Percentiles rank a stretch among this genome's conserved stretches.
Conservation (phyloP, 257 asterid genomes). For the Phtheirospermum japonicum region DNA sequence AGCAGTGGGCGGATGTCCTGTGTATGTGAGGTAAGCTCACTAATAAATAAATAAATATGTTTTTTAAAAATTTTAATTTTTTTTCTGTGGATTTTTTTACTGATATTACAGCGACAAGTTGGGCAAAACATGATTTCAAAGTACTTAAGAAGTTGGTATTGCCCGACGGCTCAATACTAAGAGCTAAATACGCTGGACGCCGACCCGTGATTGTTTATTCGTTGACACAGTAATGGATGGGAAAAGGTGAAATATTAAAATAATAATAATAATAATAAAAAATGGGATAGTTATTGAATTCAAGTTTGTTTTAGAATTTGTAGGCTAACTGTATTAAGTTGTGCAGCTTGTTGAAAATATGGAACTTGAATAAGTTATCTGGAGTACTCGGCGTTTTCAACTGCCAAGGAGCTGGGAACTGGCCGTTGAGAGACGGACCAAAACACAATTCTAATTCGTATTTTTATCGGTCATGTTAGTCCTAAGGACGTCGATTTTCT, state of each 20-base stretch:
- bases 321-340: constrained; percentile 7
- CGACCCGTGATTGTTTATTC: constrained; percentile 54
- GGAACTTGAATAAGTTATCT: constrained; percentile 52
- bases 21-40: constrained; percentile 50
- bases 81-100: constrained; percentile 1
- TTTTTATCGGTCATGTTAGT: constrained; percentile 32
- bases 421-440: constrained; percentile 35
- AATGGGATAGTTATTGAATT: not conserved
- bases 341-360: constrained; percentile 51
- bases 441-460: constrained; percentile 17
- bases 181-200: constrained; percentile 51
- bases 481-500: constrained; percentile 44
- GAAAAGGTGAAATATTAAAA: constrained; percentile 42
- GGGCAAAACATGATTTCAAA: constrained; percentile 45
- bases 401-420: constrained; percentile 60
- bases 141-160: constrained; percentile 51
- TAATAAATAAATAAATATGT: not conserved
- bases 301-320: not conserved
- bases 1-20: constrained; percentile 60
- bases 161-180: constrained; percentile 52
- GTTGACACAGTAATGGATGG: constrained; percentile 48
- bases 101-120: constrained; percentile 35
- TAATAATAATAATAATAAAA: no score
- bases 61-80: not conserved
- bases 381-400: constrained; percentile 52